phyloP scores from a whole-genome alignment of 2,329 filamentous ascomycete genomes.

The Penicillium sp. region DNA sequence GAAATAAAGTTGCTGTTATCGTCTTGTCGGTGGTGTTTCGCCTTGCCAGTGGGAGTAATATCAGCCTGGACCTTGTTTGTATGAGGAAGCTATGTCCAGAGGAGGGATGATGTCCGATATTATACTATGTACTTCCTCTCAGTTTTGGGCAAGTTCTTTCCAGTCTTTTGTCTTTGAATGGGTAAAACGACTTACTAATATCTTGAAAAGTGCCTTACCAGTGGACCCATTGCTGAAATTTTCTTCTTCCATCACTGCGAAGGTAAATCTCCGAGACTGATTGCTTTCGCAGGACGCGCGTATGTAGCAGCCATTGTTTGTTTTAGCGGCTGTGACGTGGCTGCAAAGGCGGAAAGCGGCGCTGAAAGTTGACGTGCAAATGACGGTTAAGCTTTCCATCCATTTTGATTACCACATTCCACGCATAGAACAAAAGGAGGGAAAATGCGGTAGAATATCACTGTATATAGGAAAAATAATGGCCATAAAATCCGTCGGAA shows the following conservation, averaged over 20 bases:
- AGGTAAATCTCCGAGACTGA: conserved; percentile 13
- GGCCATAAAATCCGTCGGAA: too few relatives aligned
- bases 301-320: conserved; percentile 22
- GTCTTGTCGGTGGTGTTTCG: conserved; percentile 35
- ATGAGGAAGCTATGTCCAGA: conserved; percentile 50
- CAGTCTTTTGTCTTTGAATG: neutral
- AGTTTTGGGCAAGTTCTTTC: conserved; percentile 24
- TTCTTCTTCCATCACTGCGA: too few relatives aligned
- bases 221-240: conserved; percentile 26
- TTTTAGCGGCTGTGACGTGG: conserved; percentile 12
- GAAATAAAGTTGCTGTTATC: conserved; percentile 21
- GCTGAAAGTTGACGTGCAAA: neutral
- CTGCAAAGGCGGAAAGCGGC: conserved; percentile 7
- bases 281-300: conserved; percentile 20
- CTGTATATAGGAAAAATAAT: too few relatives aligned
- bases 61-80: conserved; percentile 46
- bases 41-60: conserved; percentile 42
- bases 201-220: conserved; percentile 21
- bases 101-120: conserved; percentile 44
- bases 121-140: conserved; percentile 39
- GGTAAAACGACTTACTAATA: conserved; percentile 3
- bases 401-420: neutral
- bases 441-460: too few relatives aligned
- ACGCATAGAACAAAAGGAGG: neutral
- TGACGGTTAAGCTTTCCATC: neutral